Percentiles rank a stretch among this genome's conserved stretches.
phyloP scores from a whole-genome alignment of 1,284 basidiomycete species.

The Ustilago shanxiensis region DNA sequence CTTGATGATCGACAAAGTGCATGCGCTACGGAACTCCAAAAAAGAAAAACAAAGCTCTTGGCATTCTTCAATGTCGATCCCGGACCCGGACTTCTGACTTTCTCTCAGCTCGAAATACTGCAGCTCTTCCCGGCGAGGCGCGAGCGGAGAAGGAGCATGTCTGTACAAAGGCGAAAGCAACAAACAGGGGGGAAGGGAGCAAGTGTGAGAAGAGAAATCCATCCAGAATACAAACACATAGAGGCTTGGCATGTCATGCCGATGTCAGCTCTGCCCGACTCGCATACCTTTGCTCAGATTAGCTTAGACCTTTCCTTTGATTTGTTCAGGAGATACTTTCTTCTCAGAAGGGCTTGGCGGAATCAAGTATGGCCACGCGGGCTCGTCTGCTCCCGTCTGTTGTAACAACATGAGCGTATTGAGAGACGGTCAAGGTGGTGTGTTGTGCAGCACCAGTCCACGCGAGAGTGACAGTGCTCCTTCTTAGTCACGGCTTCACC shows the following conservation, averaged over 20 bases:
- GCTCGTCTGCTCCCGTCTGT: too few relatives aligned
- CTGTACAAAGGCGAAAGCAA: not conserved
- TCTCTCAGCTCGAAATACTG: too few relatives aligned
- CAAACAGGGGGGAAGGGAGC: slow-evolving; percentile 11
- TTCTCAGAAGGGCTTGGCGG: slow-evolving; percentile 1
- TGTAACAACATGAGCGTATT: not conserved
- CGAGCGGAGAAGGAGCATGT: not conserved
- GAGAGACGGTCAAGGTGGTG: not conserved
- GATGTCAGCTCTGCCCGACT: not conserved
- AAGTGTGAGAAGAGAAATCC: slow-evolving; percentile 19
- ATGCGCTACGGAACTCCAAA: not conserved
- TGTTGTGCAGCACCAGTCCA: not conserved
- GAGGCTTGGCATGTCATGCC: slow-evolving; percentile 17
- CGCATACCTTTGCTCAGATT: not conserved
- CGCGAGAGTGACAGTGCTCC: not conserved
- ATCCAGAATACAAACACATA: slow-evolving; percentile 10
- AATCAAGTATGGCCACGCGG: not conserved
- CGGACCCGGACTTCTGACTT: not conserved
- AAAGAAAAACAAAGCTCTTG: slow-evolving; percentile 5
- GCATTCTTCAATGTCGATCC: not conserved
- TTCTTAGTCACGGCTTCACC: too few relatives aligned
- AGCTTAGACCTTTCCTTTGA: not conserved
- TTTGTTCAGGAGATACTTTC: not conserved
- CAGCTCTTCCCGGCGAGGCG: not conserved
- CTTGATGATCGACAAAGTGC: slow-evolving; percentile 31